These are phyloP conservation scores for Fonsecaea nubica DNA, from an alignment of 2,329 filamentous ascomycete genomes.

Conservation along the genomic window DNA sequence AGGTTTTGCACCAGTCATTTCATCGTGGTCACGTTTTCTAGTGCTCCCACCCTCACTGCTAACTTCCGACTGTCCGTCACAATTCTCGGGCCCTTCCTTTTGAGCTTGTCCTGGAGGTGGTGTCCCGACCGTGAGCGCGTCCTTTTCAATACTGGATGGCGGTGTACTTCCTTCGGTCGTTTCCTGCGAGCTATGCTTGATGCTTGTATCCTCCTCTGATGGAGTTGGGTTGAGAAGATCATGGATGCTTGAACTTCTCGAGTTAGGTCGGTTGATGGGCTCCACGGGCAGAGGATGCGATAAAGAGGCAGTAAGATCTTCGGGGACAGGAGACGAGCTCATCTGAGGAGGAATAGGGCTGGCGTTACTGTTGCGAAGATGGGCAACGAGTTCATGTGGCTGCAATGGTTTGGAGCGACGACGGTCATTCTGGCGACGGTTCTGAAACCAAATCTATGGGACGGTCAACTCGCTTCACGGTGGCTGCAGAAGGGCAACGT, in stretches of 20 bases:
- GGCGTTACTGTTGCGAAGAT: constrained; percentile 34
- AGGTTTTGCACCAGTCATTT: constrained; percentile 32
- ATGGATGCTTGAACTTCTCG: constrained; percentile 37
- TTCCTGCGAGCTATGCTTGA: constrained; percentile 23
- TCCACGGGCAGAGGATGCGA: constrained; percentile 19
- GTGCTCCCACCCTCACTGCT: constrained; percentile 28
- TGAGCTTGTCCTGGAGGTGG: not conserved
- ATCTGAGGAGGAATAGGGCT: constrained; percentile 24
- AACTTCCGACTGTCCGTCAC: constrained; percentile 9
- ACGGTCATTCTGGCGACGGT: constrained; percentile 88
- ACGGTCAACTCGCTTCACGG: constrained; percentile 42
- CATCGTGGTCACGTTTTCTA: constrained; percentile 34
- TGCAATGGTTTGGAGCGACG: constrained; percentile 85
- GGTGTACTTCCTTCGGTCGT: constrained; percentile 23
- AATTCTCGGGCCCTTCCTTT: constrained; percentile 3
- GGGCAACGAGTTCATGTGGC: constrained; percentile 71
- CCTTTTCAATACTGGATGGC: constrained; percentile 31
- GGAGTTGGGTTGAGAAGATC: constrained; percentile 37
- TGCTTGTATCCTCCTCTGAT: constrained; percentile 13
- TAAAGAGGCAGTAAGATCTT: constrained; percentile 1
- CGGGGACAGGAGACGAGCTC: constrained; percentile 20
- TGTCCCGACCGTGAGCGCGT: not conserved
- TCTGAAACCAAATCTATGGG: constrained; percentile 93
- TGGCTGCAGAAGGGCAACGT: constrained; percentile 36
- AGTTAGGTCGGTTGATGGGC: constrained; percentile 29